A percentile compares a stretch with the other conserved stretches of the same genome.
These are phyloP conservation scores for Cutaneotrichosporon cutaneum DNA, from an alignment of 1,284 basidiomycete genomes.

Conservation along the genomic window DNA sequence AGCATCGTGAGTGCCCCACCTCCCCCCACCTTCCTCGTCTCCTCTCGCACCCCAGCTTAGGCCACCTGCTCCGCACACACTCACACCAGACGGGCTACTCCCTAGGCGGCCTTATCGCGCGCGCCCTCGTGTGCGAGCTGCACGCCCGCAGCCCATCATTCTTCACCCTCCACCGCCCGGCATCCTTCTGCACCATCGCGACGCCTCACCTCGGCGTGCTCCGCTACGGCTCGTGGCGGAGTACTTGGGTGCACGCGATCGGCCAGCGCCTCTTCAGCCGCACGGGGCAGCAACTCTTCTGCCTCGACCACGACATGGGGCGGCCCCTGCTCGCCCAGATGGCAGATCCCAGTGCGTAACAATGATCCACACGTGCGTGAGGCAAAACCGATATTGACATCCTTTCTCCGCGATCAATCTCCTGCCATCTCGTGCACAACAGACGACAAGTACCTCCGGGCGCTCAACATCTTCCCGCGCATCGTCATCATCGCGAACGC, in stretches of 20 bases:
- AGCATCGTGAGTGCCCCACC: conserved; percentile 37
- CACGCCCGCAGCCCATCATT: conserved; percentile 43
- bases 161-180: conserved; percentile 39
- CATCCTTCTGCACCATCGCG: conserved; percentile 49
- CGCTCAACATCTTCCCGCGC: conserved; percentile 66
- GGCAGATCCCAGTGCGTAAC: conserved; percentile 73
- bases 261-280: conserved; percentile 75
- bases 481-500: conserved; percentile 82
- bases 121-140: conserved; percentile 48
- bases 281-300: conserved; percentile 79
- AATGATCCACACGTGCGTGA: too few species aligned
- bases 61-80: too few species aligned
- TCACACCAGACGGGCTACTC: conserved; percentile 46
- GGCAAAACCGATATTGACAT: background rate
- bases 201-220: conserved; percentile 49
- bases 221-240: conserved; percentile 31
- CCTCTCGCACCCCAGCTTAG: too few species aligned
- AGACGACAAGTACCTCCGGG: conserved; percentile 76
- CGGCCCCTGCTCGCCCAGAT: conserved; percentile 75
- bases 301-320: conserved; percentile 66
- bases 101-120: conserved; percentile 48
- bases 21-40: too few species aligned
- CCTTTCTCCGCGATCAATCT: background rate
- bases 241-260: conserved; percentile 56
- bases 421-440: conserved; percentile 13